phyloP scores from a whole-genome alignment of 116 monocot species.

The Phalaenopsis hybrid region DNA sequence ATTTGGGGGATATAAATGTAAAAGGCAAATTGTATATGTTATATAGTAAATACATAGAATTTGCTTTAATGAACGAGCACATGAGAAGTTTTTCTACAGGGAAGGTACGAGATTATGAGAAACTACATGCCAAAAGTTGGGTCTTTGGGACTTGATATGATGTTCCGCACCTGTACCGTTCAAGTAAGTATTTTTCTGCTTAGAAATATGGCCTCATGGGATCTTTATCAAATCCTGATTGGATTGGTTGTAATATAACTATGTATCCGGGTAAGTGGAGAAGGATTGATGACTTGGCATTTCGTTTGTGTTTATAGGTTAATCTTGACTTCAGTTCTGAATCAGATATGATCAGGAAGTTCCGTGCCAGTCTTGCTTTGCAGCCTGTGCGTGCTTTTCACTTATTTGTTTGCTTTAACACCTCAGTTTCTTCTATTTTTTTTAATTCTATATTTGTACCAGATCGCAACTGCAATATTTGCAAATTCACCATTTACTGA shows the following conservation, averaged over 20 bases:
- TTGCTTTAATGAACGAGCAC: background rate
- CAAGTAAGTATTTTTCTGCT: slow-evolving; percentile 41
- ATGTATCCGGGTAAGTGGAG: background rate
- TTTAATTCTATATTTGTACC: slow-evolving; percentile 11
- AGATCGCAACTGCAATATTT: slow-evolving; percentile 97
- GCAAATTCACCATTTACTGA: slow-evolving; percentile 99
- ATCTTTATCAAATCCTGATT: background rate
- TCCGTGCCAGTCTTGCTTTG: slow-evolving; percentile 78
- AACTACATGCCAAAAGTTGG: slow-evolving; percentile 99
- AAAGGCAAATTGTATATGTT: no score
- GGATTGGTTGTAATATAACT: background rate
- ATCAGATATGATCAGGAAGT: slow-evolving; percentile 92
- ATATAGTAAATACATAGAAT: background rate
- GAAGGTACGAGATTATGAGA: slow-evolving; percentile 93
- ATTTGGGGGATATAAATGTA: no score
- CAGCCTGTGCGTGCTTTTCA: slow-evolving; percentile 65
- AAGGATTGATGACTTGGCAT: background rate
- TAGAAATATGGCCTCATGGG: background rate
- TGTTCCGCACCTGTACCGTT: slow-evolving; percentile 99
- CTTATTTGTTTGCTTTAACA: background rate
- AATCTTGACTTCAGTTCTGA: slow-evolving; percentile 99
- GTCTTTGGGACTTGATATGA: slow-evolving; percentile 90
- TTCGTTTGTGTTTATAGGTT: slow-evolving; percentile 36
- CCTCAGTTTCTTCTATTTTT: background rate
- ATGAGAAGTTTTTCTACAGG: slow-evolving; percentile 32